Percentiles rank a stretch among this genome's conserved stretches.
Evolutionary conservation across 495 filamentous ascomycete species (phyloP).

Genomic region (Penicillium chermesinum): DNA sequence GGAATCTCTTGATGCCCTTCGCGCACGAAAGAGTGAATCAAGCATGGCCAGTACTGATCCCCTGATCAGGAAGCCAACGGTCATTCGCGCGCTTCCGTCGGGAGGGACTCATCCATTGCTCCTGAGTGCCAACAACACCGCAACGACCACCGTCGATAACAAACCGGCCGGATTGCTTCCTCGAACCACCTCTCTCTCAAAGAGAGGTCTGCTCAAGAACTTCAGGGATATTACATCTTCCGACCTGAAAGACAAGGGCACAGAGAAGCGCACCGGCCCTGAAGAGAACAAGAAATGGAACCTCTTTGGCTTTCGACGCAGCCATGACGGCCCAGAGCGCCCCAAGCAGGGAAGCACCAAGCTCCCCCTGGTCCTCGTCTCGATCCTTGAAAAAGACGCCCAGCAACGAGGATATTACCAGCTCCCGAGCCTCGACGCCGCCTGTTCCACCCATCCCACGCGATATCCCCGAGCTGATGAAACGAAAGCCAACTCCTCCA

Average conservation of each 20-base stretch:
- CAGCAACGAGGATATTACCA: neutral
- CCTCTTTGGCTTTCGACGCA: conserved; percentile 23
- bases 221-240: neutral
- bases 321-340: conserved; percentile 10
- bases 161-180: neutral
- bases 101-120: neutral
- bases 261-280: neutral
- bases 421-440: conserved; percentile 12
- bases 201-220: conserved; percentile 5
- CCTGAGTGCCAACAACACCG: neutral
- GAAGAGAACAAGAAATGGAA: conserved; percentile 17
- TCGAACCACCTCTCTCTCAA: conserved; percentile 10
- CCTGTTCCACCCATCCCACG: conserved; percentile 13
- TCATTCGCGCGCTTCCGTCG: neutral
- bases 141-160: neutral
- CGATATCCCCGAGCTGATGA: neutral
- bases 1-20: neutral
- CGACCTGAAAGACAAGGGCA: conserved; percentile 1
- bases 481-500: neutral
- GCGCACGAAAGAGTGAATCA: neutral
- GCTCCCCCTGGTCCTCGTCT: conserved; percentile 9
- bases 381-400: conserved; percentile 6
- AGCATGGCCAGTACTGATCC: conserved; percentile 3
- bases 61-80: neutral
- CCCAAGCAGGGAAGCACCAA: conserved; percentile 7